phyloP scores from a whole-genome alignment of 148 eudicot genomes.

The Fagopyrum tataricum region DNA sequence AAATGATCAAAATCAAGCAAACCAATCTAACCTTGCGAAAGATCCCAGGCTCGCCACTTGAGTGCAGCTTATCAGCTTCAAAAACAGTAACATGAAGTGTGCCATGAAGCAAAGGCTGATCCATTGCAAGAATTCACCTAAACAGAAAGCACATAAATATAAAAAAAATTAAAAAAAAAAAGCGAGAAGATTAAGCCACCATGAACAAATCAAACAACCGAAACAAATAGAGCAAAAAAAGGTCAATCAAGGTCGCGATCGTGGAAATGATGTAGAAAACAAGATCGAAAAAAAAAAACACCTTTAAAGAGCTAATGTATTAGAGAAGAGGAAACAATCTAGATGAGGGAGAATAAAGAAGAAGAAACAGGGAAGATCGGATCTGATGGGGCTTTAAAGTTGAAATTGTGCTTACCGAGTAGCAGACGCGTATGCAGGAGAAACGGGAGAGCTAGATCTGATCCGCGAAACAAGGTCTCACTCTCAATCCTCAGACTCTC shows the following conservation, averaged over 20 bases:
- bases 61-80: constrained; percentile 58
- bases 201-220: neutral
- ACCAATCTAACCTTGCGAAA: constrained; percentile 49
- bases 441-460: constrained; percentile 2
- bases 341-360: neutral
- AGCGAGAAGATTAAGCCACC: neutral
- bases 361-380: neutral
- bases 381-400: constrained; percentile 13
- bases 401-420: neutral
- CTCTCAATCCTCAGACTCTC: neutral
- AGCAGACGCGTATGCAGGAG: constrained; percentile 1
- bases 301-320: neutral
- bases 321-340: neutral
- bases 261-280: constrained; percentile 1
- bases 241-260: neutral
- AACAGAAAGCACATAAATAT: neutral
- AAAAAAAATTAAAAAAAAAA: too few species aligned
- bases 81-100: constrained; percentile 69
- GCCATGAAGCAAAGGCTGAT: constrained; percentile 69
- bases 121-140: constrained; percentile 36
- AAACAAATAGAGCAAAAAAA: neutral
- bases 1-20: neutral
- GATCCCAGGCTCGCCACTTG: constrained; percentile 32
- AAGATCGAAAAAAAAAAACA: neutral
- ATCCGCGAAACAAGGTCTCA: constrained; percentile 6